Evolutionary conservation across 2,329 filamentous ascomycete species (phyloP).

Genomic region (Fusarium vanettenii): DNA sequence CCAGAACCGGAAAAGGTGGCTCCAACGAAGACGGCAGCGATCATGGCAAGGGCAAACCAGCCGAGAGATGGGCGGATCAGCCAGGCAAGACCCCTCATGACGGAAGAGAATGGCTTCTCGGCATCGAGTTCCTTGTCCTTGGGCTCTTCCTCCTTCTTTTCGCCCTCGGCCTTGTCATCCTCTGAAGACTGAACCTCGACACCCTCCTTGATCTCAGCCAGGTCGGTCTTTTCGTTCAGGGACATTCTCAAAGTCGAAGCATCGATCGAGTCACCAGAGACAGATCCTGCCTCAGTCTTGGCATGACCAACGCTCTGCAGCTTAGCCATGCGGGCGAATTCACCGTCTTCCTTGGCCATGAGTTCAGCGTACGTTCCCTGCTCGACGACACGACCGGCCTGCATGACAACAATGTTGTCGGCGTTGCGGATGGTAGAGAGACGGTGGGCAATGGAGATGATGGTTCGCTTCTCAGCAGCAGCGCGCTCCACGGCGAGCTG

Average conservation of each 20-base stretch:
- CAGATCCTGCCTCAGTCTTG: conserved; percentile 42
- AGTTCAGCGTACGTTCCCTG: conserved; percentile 72
- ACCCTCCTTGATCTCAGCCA: conserved; percentile 13
- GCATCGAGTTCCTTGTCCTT: conserved; percentile 51
- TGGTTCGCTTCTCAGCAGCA: conserved; percentile 65
- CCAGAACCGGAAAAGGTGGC: conserved; percentile 64
- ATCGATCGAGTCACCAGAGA: conserved; percentile 38
- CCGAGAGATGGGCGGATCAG: conserved; percentile 54
- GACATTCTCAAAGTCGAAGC: conserved; percentile 28
- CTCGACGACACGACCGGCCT: conserved; percentile 69
- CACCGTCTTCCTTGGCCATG: conserved; percentile 58
- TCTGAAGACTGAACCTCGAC: not conserved
- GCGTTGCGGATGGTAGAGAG: conserved; percentile 71
- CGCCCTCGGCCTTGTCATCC: not conserved
- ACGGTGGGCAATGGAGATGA: conserved; percentile 73
- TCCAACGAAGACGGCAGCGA: conserved; percentile 64
- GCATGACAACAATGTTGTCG: conserved; percentile 75
- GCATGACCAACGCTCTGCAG: conserved; percentile 52
- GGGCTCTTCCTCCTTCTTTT: conserved; percentile 39
- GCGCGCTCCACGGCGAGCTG: conserved; percentile 57
- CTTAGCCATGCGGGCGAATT: conserved; percentile 65
- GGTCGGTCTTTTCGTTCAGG: conserved; percentile 17
- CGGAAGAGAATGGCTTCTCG: conserved; percentile 51
- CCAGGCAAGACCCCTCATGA: conserved; percentile 51
- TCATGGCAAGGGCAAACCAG: conserved; percentile 53